These are phyloP conservation scores for Yamadazyma jaroonii DNA, from an alignment of 1,139 yeast genomes.

Conservation along the genomic window DNA sequence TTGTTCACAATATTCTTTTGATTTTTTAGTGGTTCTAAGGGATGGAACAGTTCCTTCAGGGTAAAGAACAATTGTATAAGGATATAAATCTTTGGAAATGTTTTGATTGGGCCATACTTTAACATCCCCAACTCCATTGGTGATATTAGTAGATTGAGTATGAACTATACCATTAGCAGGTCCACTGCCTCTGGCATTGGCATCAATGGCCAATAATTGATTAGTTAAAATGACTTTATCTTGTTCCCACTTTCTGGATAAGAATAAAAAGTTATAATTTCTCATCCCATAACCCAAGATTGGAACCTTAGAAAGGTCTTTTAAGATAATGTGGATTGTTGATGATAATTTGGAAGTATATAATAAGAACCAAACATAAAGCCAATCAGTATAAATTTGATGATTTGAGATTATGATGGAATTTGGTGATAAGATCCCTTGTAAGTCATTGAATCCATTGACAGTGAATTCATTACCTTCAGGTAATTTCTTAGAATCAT, in stretches of 20 bases:
- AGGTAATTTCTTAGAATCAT: conserved; percentile 26
- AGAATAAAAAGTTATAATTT: conserved; percentile 72
- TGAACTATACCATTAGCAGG: conserved; percentile 47
- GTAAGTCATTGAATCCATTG: conserved; percentile 22
- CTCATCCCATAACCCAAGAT: conserved; percentile 86
- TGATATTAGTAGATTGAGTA: conserved; percentile 23
- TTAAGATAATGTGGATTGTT: conserved; percentile 71
- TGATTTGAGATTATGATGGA: conserved; percentile 79
- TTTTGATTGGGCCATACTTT: conserved; percentile 40
- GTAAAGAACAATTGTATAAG: conserved; percentile 63
- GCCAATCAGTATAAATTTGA: conserved; percentile 95
- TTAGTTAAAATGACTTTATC: conserved; percentile 63
- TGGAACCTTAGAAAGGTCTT: conserved; percentile 73
- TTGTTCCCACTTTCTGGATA: conserved; percentile 79
- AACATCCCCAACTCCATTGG: conserved; percentile 14
- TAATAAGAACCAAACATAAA: conserved; percentile 83
- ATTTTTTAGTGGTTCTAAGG: conserved; percentile 56
- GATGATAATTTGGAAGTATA: conserved; percentile 62
- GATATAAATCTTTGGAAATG: conserved; percentile 30
- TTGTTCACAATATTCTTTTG: conserved; percentile 56
- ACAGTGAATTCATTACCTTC: conserved; percentile 10
- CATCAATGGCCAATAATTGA: conserved; percentile 54
- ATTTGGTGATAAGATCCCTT: conserved; percentile 39
- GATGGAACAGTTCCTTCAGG: conserved; percentile 96
- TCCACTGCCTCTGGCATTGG: conserved; percentile 50